Conservation (phyloP, 257 asterid genomes). For the Hygrophila difformis region DNA sequence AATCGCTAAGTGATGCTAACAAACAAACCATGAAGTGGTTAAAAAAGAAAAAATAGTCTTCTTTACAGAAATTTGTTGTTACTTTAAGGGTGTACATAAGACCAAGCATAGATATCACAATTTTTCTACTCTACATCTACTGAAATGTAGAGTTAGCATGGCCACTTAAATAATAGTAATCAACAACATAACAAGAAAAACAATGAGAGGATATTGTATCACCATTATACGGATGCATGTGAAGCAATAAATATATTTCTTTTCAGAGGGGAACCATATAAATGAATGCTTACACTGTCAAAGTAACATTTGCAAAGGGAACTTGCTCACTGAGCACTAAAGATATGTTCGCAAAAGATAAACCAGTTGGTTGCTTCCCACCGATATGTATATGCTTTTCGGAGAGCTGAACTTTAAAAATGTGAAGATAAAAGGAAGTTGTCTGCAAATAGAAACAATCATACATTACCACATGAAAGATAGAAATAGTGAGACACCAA, state of each 20-base stretch:
- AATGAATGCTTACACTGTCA: slow-evolving; percentile 59
- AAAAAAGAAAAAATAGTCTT: too few species aligned
- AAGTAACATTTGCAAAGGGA: slow-evolving; percentile 62
- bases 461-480: slow-evolving; percentile 13
- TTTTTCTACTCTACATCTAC: too few species aligned
- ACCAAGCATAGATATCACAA: too few species aligned
- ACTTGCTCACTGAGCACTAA: slow-evolving; percentile 79
- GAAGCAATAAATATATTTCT: too few species aligned
- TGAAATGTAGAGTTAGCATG: not conserved
- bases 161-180: not conserved
- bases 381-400: slow-evolving; percentile 76
- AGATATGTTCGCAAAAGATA: slow-evolving; percentile 57
- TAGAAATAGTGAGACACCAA: slow-evolving; percentile 12
- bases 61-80: too few species aligned
- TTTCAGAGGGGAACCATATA: slow-evolving; percentile 8
- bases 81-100: too few species aligned
- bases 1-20: too few species aligned
- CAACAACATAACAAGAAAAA: not conserved
- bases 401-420: slow-evolving; percentile 72
- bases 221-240: too few species aligned
- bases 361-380: slow-evolving; percentile 91
- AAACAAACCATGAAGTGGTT: too few species aligned
- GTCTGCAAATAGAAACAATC: slow-evolving; percentile 53
- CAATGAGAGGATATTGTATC: slow-evolving; percentile 1
- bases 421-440: slow-evolving; percentile 76